Evolutionary conservation across 768 basidiomycete species (phyloP).

Genomic region (Calocybe cyanea): DNA sequence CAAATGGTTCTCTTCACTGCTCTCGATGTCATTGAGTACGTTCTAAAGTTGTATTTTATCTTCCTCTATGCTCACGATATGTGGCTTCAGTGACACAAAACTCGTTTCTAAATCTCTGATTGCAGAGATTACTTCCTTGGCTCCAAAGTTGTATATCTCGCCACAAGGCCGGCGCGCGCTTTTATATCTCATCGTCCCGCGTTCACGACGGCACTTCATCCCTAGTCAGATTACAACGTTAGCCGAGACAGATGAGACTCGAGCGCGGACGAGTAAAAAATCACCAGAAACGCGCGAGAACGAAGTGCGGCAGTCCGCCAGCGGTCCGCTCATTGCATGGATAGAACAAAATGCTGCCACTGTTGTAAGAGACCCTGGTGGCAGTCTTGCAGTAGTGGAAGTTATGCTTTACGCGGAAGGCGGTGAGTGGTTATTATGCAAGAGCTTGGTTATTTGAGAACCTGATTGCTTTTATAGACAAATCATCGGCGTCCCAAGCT

Average conservation of each 20-base stretch:
- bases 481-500: slow-evolving; percentile 54
- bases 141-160: slow-evolving; percentile 52
- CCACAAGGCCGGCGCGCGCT: slow-evolving; percentile 80
- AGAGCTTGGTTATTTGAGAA: not conserved
- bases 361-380: slow-evolving; percentile 71
- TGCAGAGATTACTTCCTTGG: slow-evolving; percentile 57
- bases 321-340: slow-evolving; percentile 69
- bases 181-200: slow-evolving; percentile 79
- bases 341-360: slow-evolving; percentile 58
- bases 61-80: not conserved
- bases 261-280: slow-evolving; percentile 84
- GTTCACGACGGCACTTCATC: slow-evolving; percentile 83
- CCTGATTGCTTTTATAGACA: slow-evolving; percentile 48
- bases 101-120: slow-evolving; percentile 78
- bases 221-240: slow-evolving; percentile 71
- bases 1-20: slow-evolving; percentile 88
- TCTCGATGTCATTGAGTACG: slow-evolving; percentile 85
- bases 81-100: slow-evolving; percentile 82
- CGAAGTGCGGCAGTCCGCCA: slow-evolving; percentile 73
- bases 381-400: slow-evolving; percentile 74
- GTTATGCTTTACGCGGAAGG: slow-evolving; percentile 84
- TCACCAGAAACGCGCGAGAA: slow-evolving; percentile 53
- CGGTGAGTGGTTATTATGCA: slow-evolving; percentile 44
- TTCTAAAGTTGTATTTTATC: not conserved
- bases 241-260: slow-evolving; percentile 67